Evolutionary conservation across 768 basidiomycete genomes (phyloP), one percentile per base, ranked within the genome.

Genomic region (Mycena latifolia): DNA sequence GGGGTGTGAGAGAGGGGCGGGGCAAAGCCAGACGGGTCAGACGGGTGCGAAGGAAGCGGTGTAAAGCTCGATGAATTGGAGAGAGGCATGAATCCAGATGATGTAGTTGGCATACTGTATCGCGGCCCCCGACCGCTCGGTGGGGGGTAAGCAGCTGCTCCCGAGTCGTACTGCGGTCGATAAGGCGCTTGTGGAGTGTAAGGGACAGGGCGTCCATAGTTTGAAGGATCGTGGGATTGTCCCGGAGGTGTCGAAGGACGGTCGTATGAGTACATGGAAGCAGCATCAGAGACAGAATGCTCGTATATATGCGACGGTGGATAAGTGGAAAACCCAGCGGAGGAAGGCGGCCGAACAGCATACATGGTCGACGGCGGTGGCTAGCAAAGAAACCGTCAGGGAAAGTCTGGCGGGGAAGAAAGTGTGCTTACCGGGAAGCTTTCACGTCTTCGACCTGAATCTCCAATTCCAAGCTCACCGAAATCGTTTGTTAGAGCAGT

Each of bases 31-130:
- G 77, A 73, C 27, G 79, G 73, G 39, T 79, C 79, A 24, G 78
- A 76, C 14, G 78, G 73, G 66, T 82, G 81, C 14, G 82, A 74
- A 24, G 79, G 63, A 55, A 79, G 61, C 22, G 77, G 61, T 17
- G 70, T 70, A 69, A 83, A 84, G 53, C 77, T 75, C 8, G 83
- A 76, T 15, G 82, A 72, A 41, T 77, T 61, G n/a, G 71, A 57
- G 59, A 90, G 72, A 41, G 91, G 88, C 57, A 86, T 78, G 71
- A 92, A 94, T 15, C 92, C 91, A 14, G 92, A 91, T 0, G 91
- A 88, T 9, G 87, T 78, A 0, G 85, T 72, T 22, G 91, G 90
- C 63, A 92, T 79, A 69, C 89, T 92, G 69, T 90, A 88, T 56
- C 92, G 83, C 15, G 91, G 87, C 35, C 86, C 87, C 69, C 83